Base-by-base conservation (phyloP, 2,329 filamentous ascomycete genomes). In the Leptoxyphium fumago region DNA sequence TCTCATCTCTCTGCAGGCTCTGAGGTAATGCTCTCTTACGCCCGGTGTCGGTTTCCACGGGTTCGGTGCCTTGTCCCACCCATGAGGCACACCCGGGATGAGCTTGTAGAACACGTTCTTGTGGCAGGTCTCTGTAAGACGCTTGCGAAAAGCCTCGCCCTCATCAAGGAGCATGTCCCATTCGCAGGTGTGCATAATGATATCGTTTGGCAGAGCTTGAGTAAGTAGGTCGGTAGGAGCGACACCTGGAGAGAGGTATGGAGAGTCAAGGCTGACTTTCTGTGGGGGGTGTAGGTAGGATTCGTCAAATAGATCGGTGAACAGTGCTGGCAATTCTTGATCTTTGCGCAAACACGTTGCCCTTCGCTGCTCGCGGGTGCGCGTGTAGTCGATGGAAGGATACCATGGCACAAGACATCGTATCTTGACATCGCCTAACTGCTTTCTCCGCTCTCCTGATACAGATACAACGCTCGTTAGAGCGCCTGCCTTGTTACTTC, bases 151-250 rank as follows among this genome's bases (percentile, higher is more conserved):
- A 4, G 68, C 65, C 47, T 80, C 64, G 5, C 74, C 77, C 55
- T 80, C 77, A 11, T 70, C 69, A n/a, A 78, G 64, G 11, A 80
- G 62, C 76, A 80, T 80, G 54, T 80, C 77, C 72, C 73, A 80
- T 55, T 80, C 77, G 56, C 77, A 80, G 38, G 75, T 72, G 54
- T 74, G 76, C 50, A 80, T 60, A 45, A 77, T 74, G 40, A 80
- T 71, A 46, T 78, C 71, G n/a, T 72, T 63, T 0, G 77, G 77
- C 1, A 80, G 57, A 2, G 66, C 67, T 17, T 68, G 66, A 26
- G 59, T 54, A n/a, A 80, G 66, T 53, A 75, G 68, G 26, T 66
- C 58, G 15, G 70, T 66, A 0, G 72, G 65, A 1, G 77, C 76
- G 9, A 73, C 68, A 29, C 72, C 72, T 0, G 77, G 77, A 7